Conservation (phyloP, 164 flowering plant genomes). For the Pachysandra terminalis region DNA sequence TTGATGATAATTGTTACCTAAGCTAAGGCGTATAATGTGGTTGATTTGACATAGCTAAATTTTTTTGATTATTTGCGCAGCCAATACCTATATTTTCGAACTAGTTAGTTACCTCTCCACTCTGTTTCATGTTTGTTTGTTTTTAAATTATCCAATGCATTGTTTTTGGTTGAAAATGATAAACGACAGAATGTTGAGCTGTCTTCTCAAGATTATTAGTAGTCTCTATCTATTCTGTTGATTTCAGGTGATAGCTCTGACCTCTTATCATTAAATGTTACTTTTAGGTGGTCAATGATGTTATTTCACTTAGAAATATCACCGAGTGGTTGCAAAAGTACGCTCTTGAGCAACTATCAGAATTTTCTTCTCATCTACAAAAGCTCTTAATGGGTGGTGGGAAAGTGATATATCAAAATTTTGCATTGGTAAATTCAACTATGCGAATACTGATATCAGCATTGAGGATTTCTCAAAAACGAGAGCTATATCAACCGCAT, state of each 20-base stretch:
- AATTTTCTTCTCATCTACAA: conserved; percentile 50
- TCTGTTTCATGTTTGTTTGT: no score
- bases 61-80: no score
- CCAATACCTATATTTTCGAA: no score
- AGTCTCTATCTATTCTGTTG: neutral
- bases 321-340: conserved; percentile 63
- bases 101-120: no score
- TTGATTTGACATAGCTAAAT: no score
- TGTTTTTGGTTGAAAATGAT: no score
- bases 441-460: conserved; percentile 45
- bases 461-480: conserved; percentile 61
- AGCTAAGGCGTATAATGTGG: no score
- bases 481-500: conserved; percentile 65
- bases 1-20: no score
- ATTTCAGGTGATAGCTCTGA: neutral
- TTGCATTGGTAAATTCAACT: conserved; percentile 26
- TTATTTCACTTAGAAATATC: conserved; percentile 39
- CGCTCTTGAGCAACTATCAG: conserved; percentile 75
- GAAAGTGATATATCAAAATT: conserved; percentile 30
- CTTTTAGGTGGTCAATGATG: conserved; percentile 51
- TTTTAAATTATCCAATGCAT: no score
- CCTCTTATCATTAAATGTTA: conserved; percentile 10
- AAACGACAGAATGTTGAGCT: no score
- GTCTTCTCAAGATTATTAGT: neutral
- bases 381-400: conserved; percentile 35